Conservation (phyloP, 2,329 filamentous ascomycete species). For the Teratosphaeria pseudoeucalypti region DNA sequence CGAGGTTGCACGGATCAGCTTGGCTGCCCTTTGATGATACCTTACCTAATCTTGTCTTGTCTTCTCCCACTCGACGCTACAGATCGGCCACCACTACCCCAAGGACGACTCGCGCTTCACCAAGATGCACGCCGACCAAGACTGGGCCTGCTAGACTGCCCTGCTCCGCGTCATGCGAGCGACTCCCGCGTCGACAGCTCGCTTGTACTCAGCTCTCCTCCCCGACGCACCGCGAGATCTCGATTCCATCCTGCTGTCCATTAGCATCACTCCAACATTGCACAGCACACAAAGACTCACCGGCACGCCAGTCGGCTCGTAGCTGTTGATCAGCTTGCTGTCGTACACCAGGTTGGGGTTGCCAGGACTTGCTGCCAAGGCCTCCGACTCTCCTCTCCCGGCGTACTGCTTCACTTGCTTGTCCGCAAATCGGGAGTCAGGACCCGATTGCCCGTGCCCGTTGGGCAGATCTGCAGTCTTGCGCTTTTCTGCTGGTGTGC, state of each 20-base stretch:
- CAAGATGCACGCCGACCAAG: neutral
- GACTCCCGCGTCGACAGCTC: neutral
- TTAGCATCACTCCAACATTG: slow-evolving; percentile 5
- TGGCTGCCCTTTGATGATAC: no score
- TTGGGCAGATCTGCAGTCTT: slow-evolving; percentile 27
- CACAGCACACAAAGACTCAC: slow-evolving; percentile 35
- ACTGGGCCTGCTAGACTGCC: neutral
- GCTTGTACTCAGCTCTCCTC: slow-evolving; percentile 6
- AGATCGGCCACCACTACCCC: no score
- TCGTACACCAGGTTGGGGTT: slow-evolving; percentile 58
- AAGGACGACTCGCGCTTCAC: no score
- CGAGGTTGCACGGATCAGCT: no score
- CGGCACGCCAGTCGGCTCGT: slow-evolving; percentile 56
- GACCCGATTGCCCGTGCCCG: slow-evolving; percentile 19
- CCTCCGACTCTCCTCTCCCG: slow-evolving; percentile 37
- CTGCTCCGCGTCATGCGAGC: neutral
- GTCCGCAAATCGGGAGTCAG: slow-evolving; percentile 33
- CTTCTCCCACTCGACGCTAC: no score
- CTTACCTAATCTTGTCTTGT: no score
- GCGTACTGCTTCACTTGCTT: slow-evolving; percentile 39
- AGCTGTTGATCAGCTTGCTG: slow-evolving; percentile 53
- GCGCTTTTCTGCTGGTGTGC: slow-evolving; percentile 52
- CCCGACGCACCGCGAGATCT: slow-evolving; percentile 51
- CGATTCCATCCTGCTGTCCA: slow-evolving; percentile 51
- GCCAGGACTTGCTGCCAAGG: slow-evolving; percentile 36